Percentiles rank a stretch among this genome's conserved stretches.
phyloP scores from a whole-genome alignment of 2,329 filamentous ascomycete species.

The Sarocladiaceae sp. region DNA sequence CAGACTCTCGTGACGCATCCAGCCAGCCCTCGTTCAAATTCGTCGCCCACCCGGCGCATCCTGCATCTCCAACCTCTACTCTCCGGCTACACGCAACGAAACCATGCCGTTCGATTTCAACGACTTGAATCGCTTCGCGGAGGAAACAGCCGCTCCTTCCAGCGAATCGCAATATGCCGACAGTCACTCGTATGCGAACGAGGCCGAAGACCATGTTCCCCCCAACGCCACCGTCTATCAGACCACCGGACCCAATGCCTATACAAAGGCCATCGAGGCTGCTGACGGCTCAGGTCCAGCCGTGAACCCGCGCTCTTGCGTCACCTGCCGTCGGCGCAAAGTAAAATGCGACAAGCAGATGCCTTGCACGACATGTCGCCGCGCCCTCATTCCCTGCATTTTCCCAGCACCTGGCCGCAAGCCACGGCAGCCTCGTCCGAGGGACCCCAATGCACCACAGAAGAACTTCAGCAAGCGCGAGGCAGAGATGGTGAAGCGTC shows the following conservation, averaged over 20 bases:
- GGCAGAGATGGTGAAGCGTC: constrained; percentile 63
- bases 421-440: constrained; percentile 58
- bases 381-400: constrained; percentile 63
- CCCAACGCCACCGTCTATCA: constrained; percentile 32
- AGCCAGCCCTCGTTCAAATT: too few relatives aligned
- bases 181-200: background rate
- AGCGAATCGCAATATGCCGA: background rate
- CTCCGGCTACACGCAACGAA: background rate
- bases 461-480: constrained; percentile 56
- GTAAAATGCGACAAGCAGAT: constrained; percentile 75
- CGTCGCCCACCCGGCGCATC: background rate
- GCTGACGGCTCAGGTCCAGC: constrained; percentile 27
- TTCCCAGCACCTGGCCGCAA: constrained; percentile 70
- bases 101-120: constrained; percentile 6
- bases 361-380: constrained; percentile 69
- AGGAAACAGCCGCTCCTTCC: background rate
- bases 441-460: constrained; percentile 56
- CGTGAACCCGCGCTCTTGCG: constrained; percentile 43
- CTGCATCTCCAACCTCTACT: background rate
- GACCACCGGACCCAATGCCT: constrained; percentile 32
- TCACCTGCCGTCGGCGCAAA: constrained; percentile 50
- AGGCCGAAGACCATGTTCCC: constrained; percentile 3
- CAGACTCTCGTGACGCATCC: too few relatives aligned
- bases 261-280: constrained; percentile 27
- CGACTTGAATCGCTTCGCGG: background rate